A percentile compares a stretch with the other conserved stretches of the same genome.
These are phyloP conservation scores for Aegilops umbellulata DNA, from an alignment of 176 grass and related monocot genomes.

Conservation along the genomic window DNA sequence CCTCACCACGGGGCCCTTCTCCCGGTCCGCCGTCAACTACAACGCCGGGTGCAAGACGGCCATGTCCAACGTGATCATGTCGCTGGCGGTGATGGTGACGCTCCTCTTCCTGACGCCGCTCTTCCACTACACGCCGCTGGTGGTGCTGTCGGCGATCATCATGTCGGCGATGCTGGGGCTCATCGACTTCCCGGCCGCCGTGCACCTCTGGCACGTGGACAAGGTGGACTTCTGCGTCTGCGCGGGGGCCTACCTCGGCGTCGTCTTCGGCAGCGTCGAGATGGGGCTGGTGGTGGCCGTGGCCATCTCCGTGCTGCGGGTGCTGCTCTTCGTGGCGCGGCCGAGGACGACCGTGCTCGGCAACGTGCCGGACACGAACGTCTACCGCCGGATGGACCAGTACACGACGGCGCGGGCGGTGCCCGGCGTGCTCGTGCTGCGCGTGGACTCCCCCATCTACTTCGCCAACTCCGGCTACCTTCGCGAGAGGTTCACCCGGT, in stretches of 20 bases:
- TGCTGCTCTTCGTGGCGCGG: conserved; percentile 70
- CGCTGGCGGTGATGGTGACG: conserved; percentile 80
- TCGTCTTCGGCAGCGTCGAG: conserved; percentile 92
- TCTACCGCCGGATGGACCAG: conserved; percentile 81
- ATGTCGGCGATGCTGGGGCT: conserved; percentile 87
- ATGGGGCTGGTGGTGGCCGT: conserved; percentile 70
- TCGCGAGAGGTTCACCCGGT: conserved; percentile 78
- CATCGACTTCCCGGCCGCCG: conserved; percentile 72
- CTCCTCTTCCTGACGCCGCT: conserved; percentile 87
- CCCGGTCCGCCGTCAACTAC: conserved; percentile 87
- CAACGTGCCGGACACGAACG: conserved; percentile 66
- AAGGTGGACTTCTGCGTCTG: conserved; percentile 98
- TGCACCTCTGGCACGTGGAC: conserved; percentile 91
- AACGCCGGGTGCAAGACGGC: conserved; percentile 97
- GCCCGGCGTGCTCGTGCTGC: conserved; percentile 75
- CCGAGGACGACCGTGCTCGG: conserved; percentile 76
- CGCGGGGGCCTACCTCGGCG: conserved; percentile 78
- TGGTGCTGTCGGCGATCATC: conserved; percentile 95
- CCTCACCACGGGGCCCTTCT: conserved; percentile 91
- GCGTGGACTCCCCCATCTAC: conserved; percentile 81
- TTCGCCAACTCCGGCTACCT: conserved; percentile 90
- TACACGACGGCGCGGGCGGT: conserved; percentile 53
- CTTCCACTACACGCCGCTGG: conserved; percentile 94
- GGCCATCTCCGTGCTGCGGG: conserved; percentile 56
- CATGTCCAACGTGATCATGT: conserved; percentile 94